Evolutionary conservation across 108 stramenopile species (phyloP).

Genomic region (Discostella pseudostelligera): DNA sequence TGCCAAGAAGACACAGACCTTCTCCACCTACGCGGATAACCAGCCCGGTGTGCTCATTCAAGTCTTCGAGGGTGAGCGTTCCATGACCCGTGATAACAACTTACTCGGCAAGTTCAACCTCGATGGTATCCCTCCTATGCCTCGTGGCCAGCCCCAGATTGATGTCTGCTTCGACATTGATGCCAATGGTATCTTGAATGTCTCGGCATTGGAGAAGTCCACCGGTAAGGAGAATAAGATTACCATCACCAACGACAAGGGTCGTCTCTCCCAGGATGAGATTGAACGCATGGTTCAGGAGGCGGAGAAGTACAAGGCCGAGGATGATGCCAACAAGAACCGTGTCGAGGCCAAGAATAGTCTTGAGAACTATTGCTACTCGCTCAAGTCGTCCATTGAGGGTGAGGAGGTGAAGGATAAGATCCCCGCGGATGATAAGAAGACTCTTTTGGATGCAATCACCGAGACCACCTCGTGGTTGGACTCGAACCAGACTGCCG

Average conservation of each 20-base stretch:
- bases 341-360: slow-evolving; percentile 96
- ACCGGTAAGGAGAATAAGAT: slow-evolving; percentile 99
- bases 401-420: slow-evolving; percentile 87
- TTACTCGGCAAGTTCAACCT: slow-evolving; percentile 99
- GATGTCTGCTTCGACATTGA: slow-evolving; percentile 99
- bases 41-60: slow-evolving; percentile 99
- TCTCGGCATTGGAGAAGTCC: slow-evolving; percentile 97
- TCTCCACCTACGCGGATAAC: slow-evolving; percentile 99
- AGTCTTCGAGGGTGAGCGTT: slow-evolving; percentile 99
- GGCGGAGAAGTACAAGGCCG: slow-evolving; percentile 97
- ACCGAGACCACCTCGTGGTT: slow-evolving; percentile 94
- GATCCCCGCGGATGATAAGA: slow-evolving; percentile 84
- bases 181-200: slow-evolving; percentile 84
- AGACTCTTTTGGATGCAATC: slow-evolving; percentile 75
- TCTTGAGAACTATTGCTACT: slow-evolving; percentile 97
- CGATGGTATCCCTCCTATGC: slow-evolving; percentile 99
- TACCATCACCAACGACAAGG: slow-evolving; percentile 99
- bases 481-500: slow-evolving; percentile 89
- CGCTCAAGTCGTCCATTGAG: slow-evolving; percentile 87
- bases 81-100: slow-evolving; percentile 99
- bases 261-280: slow-evolving; percentile 96
- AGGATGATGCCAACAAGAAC: slow-evolving; percentile 94
- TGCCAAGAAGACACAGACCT: slow-evolving; percentile 98
- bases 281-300: slow-evolving; percentile 99
- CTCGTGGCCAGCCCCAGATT: slow-evolving; percentile 99